These are phyloP conservation scores for Ceratocystis ficicola DNA, from an alignment of 2,329 filamentous ascomycete species.

Conservation along the genomic window DNA sequence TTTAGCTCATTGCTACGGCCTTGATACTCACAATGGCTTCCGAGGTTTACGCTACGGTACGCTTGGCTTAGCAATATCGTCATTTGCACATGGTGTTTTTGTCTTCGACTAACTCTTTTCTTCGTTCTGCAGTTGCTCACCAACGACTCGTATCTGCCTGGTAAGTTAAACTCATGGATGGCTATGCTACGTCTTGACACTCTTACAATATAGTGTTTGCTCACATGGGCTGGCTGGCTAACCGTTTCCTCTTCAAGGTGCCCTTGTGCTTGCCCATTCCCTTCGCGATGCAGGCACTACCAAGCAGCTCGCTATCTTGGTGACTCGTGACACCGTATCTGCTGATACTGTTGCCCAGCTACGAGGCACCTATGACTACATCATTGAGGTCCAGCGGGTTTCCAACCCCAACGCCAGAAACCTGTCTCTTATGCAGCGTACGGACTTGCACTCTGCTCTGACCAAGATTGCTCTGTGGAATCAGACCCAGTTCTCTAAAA, in stretches of 20 bases:
- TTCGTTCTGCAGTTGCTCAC: constrained; percentile 46
- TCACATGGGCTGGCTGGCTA: not conserved
- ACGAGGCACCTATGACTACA: constrained; percentile 75
- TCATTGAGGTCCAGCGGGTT: constrained; percentile 73
- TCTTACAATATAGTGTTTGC: not conserved
- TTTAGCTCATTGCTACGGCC: constrained; percentile 5
- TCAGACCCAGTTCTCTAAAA: constrained; percentile 75
- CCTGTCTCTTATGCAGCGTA: constrained; percentile 80
- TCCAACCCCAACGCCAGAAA: constrained; percentile 67
- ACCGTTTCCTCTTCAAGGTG: constrained; percentile 45
- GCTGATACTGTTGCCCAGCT: constrained; percentile 65
- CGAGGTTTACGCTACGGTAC: constrained; percentile 18
- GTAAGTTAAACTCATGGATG: constrained; percentile 37
- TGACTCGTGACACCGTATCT: constrained; percentile 69
- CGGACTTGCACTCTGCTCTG: constrained; percentile 82
- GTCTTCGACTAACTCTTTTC: not conserved
- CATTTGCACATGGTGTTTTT: not conserved
- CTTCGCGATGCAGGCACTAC: constrained; percentile 77
- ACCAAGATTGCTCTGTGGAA: constrained; percentile 96
- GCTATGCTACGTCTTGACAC: not conserved
- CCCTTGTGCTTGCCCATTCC: constrained; percentile 86
- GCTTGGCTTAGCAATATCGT: constrained; percentile 9
- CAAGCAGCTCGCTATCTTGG: constrained; percentile 73
- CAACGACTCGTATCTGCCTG: constrained; percentile 85
- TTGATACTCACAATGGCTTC: constrained; percentile 17